phyloP scores from a whole-genome alignment of 306 rosid genomes.

The Quercus suber region DNA sequence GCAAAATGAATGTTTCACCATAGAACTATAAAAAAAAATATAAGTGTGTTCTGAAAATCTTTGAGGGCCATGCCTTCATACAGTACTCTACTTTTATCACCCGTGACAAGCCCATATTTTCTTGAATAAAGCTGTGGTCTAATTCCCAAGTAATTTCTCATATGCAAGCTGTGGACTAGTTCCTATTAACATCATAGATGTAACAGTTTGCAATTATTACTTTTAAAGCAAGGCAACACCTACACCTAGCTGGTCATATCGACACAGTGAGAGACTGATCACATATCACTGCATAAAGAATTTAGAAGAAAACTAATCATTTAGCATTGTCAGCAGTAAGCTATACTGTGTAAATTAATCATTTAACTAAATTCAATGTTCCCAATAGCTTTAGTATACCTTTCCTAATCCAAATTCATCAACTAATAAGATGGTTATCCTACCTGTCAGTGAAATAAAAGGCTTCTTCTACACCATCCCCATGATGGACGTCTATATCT shows the following conservation, averaged over 20 bases:
- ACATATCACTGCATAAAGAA: not conserved
- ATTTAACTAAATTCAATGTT: not conserved
- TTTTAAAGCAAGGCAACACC: not conserved
- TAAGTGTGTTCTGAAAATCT: not conserved
- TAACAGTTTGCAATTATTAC: not conserved
- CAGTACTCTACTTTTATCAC: not conserved
- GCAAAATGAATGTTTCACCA: not conserved
- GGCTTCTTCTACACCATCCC: slow-evolving; percentile 99
- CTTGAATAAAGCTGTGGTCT: not conserved
- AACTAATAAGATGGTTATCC: slow-evolving; percentile 14
- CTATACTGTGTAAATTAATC: not conserved
- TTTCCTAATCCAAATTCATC: slow-evolving; percentile 8
- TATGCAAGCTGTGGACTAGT: not conserved
- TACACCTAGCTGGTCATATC: not conserved
- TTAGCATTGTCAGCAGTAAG: not conserved
- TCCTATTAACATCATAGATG: not conserved
- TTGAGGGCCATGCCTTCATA: not conserved
- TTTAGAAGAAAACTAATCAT: not conserved
- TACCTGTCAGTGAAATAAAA: slow-evolving; percentile 97
- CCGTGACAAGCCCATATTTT: not conserved
- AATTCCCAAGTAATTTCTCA: not conserved
- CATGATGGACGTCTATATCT: slow-evolving; percentile 98
- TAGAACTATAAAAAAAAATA: not conserved
- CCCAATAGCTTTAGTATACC: not conserved
- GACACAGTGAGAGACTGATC: not conserved